phyloP scores from a whole-genome alignment of 2,329 filamentous ascomycete genomes.

The Penicillium brasilianum region DNA sequence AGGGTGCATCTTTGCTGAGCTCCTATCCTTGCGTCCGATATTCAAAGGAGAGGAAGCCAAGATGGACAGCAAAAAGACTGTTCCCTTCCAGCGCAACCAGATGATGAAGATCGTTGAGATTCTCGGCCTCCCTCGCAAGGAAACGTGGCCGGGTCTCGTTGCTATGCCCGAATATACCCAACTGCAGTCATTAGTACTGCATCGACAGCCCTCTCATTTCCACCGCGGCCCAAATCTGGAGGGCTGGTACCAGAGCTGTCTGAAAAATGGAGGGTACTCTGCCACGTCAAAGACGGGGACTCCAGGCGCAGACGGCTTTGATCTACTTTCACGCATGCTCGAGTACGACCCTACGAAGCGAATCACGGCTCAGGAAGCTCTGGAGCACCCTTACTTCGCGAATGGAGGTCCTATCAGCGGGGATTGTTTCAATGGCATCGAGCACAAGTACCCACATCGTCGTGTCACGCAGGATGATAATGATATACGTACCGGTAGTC shows the following conservation, averaged over 20 bases:
- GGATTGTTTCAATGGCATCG: constrained; percentile 90
- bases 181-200: constrained; percentile 59
- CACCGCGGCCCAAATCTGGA: constrained; percentile 67
- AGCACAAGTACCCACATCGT: constrained; percentile 85
- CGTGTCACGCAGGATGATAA: constrained; percentile 94
- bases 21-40: constrained; percentile 86
- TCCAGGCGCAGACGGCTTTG: constrained; percentile 77
- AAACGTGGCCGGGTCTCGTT: constrained; percentile 82
- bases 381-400: constrained; percentile 89
- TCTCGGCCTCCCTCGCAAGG: constrained; percentile 85
- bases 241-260: constrained; percentile 77
- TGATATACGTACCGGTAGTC: constrained; percentile 86
- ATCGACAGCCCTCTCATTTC: constrained; percentile 54
- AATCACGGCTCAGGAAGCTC: constrained; percentile 81
- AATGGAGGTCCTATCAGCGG: constrained; percentile 70
- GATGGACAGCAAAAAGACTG: constrained; percentile 97
- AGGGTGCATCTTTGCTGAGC: constrained; percentile 95
- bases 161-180: constrained; percentile 87
- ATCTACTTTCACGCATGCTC: constrained; percentile 78
- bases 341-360: constrained; percentile 93
- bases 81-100: constrained; percentile 96
- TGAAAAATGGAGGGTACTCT: constrained; percentile 63
- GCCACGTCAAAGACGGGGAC: constrained; percentile 57
- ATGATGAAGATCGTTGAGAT: constrained; percentile 99
- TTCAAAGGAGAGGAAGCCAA: constrained; percentile 99